Base-by-base conservation (phyloP, 2,329 filamentous ascomycete genomes). In the Aspergillus niger region DNA sequence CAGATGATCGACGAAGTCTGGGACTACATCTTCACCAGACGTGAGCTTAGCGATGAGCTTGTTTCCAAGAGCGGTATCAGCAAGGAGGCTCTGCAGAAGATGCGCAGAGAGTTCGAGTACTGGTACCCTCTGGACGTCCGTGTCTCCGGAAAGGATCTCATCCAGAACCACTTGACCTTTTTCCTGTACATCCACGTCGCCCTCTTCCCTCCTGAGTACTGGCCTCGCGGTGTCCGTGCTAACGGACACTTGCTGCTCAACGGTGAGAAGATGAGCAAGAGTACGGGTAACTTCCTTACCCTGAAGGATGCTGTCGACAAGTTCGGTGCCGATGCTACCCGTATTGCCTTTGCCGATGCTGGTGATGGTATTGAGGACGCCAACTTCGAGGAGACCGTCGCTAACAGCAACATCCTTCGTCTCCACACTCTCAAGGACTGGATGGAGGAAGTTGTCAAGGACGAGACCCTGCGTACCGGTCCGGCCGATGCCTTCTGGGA, bases 191-290 rank as follows among this genome's bases (percentile, higher is more conserved):
- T 94, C 68, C 95, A 98, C 77, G 78, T 95, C 65, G 95, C 95
- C 10, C 84, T 99, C 47, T 98, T 97, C 83, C 86, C 88, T 11
- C 85, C 86, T 61, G 86, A 94, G 76, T 96, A 92, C 82, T 97
- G 94, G 92, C 95, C 95, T 10, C 85, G 85, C 55, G 88, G 88
- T 64, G 85, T 98, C 67, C 90, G 95, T 66, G 89, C 91, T 64
- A 99, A 99, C 73, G 95, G 95, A 1, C 94, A 98, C 79, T 80
- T 98, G 71, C 87, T 96, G 77, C 83, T 99, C 65, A 99, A 99
- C 75, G 94, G 94, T 53, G 91, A 97, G 75, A 99, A 99, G 85
- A 99, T 99, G 95, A 90, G 88, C 76, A 99, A 99, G 82, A 94
- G 90, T 57, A 97, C 93, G 0, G 95, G 95, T 64, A 99, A 98